These are phyloP conservation scores for Sugiyamaella smithiae DNA, from an alignment of 805 yeast species.

Conservation along the genomic window DNA sequence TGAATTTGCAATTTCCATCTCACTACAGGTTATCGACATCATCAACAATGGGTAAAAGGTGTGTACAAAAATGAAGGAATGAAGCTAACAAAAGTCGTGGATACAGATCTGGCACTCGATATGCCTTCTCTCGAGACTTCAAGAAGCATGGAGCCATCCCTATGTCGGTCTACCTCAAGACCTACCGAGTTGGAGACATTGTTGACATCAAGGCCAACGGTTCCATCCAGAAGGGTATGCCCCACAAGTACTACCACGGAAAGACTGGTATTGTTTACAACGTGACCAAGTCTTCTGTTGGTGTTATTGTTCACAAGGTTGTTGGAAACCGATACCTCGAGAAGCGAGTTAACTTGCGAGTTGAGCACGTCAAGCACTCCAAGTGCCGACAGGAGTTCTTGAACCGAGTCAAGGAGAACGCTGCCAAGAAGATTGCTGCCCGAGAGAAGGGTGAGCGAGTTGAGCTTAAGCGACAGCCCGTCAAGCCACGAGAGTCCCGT, in stretches of 20 bases:
- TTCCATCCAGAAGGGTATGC: slow-evolving; percentile 99
- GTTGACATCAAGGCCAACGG: slow-evolving; percentile 99
- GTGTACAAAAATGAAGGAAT: not conserved
- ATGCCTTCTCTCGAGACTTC: slow-evolving; percentile 99
- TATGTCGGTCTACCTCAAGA: slow-evolving; percentile 94
- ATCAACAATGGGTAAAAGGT: slow-evolving; percentile 47
- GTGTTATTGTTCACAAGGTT: slow-evolving; percentile 97
- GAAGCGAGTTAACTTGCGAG: slow-evolving; percentile 97
- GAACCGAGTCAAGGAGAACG: slow-evolving; percentile 97
- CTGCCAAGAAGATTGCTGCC: slow-evolving; percentile 90
- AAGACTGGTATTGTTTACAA: slow-evolving; percentile 99
- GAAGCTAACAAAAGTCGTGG: slow-evolving; percentile 60
- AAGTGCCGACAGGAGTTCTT: slow-evolving; percentile 99
- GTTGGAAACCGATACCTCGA: slow-evolving; percentile 99
- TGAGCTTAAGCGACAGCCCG: slow-evolving; percentile 97
- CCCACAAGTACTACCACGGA: slow-evolving; percentile 99
- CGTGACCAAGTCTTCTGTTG: slow-evolving; percentile 97
- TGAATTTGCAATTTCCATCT: slow-evolving; percentile 6
- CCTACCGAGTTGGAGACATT: slow-evolving; percentile 98
- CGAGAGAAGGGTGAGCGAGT: slow-evolving; percentile 90
- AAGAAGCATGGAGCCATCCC: slow-evolving; percentile 94
- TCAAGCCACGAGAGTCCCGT: slow-evolving; percentile 92
- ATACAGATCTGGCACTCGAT: slow-evolving; percentile 99
- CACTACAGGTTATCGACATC: not conserved
- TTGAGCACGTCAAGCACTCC: slow-evolving; percentile 99